A percentile compares a stretch with the other conserved stretches of the same genome.
Evolutionary conservation across 2,329 filamentous ascomycete genomes (phyloP).

Genomic region (Cytospora leucostoma): DNA sequence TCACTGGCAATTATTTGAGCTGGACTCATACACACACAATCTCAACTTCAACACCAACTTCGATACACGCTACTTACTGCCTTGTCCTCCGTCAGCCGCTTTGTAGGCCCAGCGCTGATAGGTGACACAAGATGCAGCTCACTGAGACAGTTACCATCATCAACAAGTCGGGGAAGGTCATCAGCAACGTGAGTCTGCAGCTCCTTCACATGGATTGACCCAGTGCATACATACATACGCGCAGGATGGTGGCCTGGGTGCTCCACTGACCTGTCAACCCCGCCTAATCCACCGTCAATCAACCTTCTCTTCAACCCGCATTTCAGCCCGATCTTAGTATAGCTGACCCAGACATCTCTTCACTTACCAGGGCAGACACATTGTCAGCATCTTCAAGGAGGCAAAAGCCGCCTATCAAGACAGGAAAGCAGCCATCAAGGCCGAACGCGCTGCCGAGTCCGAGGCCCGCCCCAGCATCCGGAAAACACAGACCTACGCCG

Average conservation of each 20-base stretch:
- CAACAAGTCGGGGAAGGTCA: slow-evolving; percentile 87
- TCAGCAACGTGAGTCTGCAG: slow-evolving; percentile 70
- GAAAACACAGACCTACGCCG: slow-evolving; percentile 60
- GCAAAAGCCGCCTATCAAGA: slow-evolving; percentile 86
- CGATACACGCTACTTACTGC: slow-evolving; percentile 1
- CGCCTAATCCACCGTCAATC: slow-evolving; percentile 3
- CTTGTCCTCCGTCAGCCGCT: background rate
- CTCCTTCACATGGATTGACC: background rate
- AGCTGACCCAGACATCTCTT: slow-evolving; percentile 2
- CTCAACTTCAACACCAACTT: background rate
- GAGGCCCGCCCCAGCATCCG: slow-evolving; percentile 40
- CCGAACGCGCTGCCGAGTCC: slow-evolving; percentile 50
- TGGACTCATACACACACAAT: slow-evolving; percentile 10
- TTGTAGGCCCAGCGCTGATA: slow-evolving; percentile 4
- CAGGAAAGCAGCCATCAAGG: slow-evolving; percentile 79
- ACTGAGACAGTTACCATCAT: slow-evolving; percentile 83
- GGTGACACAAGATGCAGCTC: slow-evolving; percentile 42
- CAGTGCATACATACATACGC: background rate
- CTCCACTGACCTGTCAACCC: slow-evolving; percentile 4
- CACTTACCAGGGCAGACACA: slow-evolving; percentile 73
- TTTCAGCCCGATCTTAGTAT: background rate
- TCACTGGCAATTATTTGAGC: background rate
- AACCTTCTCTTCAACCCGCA: slow-evolving; percentile 2
- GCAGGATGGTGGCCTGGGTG: slow-evolving; percentile 10
- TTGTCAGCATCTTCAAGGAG: slow-evolving; percentile 89